A percentile compares a stretch with the other conserved stretches of the same genome.
Evolutionary conservation across 176 grass and related monocot species (phyloP).

Genomic region (Rhipidocladum racemiflorum): DNA sequence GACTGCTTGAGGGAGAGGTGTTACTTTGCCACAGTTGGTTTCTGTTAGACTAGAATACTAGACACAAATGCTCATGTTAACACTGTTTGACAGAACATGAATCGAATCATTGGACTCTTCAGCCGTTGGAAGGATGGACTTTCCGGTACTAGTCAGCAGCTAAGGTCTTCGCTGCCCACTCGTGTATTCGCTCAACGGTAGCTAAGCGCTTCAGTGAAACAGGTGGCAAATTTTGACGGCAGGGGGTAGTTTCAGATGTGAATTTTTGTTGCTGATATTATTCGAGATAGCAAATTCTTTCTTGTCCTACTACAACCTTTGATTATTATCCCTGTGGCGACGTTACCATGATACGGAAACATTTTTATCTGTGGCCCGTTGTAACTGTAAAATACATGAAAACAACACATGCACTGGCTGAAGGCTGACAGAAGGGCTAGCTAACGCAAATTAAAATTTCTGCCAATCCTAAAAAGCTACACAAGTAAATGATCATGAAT

Average conservation of each 20-base stretch:
- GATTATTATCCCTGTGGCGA: not conserved
- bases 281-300: slow-evolving; percentile 14
- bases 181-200: slow-evolving; percentile 27
- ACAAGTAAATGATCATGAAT: no score
- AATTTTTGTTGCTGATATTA: slow-evolving; percentile 1
- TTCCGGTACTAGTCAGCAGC: slow-evolving; percentile 14
- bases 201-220: not conserved
- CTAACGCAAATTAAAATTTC: no score
- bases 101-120: slow-evolving; percentile 38
- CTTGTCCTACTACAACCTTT: slow-evolving; percentile 9
- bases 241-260: not conserved
- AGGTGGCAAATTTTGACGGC: not conserved
- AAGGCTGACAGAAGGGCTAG: no score
- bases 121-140: slow-evolving; percentile 43
- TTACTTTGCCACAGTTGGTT: not conserved
- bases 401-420: not conserved
- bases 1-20: not conserved
- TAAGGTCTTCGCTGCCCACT: slow-evolving; percentile 31
- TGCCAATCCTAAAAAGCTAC: no score
- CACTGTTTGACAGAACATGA: slow-evolving; percentile 24
- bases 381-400: slow-evolving; percentile 24
- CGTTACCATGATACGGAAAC: not conserved
- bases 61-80: not conserved
- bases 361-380: not conserved
- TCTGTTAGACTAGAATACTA: not conserved